These are phyloP conservation scores for Moniliophthora roreri DNA, from an alignment of 1,284 basidiomycete species.

Conservation along the genomic window DNA sequence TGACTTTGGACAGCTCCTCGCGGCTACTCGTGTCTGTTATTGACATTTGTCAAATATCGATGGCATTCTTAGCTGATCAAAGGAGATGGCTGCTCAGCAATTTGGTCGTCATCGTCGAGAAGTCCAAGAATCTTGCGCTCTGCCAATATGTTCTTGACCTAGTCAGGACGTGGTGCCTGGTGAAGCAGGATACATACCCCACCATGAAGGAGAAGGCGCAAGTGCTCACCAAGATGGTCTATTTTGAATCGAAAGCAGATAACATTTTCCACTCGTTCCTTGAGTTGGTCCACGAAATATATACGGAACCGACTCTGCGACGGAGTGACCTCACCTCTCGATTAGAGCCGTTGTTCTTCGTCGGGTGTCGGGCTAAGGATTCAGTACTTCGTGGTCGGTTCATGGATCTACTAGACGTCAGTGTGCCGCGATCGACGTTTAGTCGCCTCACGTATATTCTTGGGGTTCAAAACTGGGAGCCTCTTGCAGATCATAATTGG, in stretches of 20 bases:
- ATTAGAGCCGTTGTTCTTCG: constrained; percentile 90
- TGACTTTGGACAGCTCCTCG: constrained; percentile 57
- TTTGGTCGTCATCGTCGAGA: constrained; percentile 85
- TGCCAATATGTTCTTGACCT: constrained; percentile 89
- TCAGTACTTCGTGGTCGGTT: constrained; percentile 82
- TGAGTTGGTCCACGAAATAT: constrained; percentile 93
- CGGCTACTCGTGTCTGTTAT: constrained; percentile 66
- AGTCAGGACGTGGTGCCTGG: constrained; percentile 86
- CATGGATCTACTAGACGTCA: constrained; percentile 88
- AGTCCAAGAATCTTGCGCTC: constrained; percentile 82
- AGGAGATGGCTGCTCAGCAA: constrained; percentile 73
- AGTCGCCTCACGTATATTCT: constrained; percentile 89
- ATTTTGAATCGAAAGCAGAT: constrained; percentile 81
- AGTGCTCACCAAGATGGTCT: constrained; percentile 88
- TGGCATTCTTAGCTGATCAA: constrained; percentile 69
- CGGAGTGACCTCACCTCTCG: constrained; percentile 94
- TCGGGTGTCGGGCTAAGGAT: constrained; percentile 89
- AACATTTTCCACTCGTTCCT: constrained; percentile 83
- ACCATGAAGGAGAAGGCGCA: constrained; percentile 96
- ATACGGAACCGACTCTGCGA: constrained; percentile 82
- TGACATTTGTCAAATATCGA: constrained; percentile 69
- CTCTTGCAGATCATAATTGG: constrained; percentile 93
- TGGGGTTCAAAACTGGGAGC: constrained; percentile 96
- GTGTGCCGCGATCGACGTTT: constrained; percentile 81
- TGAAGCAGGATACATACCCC: constrained; percentile 82